Evolutionary conservation across 345 rosid species (phyloP).

Genomic region (Salix udensis): DNA sequence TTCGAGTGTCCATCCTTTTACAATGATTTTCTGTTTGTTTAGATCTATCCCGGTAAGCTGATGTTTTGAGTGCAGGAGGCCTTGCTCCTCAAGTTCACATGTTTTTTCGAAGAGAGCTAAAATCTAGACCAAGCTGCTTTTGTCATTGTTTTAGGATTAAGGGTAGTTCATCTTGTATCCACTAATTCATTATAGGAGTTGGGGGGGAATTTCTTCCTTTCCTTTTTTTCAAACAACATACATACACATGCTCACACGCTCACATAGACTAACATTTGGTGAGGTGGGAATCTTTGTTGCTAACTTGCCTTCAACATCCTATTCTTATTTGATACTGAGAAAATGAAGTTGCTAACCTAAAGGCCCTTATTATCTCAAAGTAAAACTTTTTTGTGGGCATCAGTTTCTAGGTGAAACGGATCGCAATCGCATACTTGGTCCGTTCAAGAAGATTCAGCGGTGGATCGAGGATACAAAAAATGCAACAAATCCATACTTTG

Average conservation of each 20-base stretch:
- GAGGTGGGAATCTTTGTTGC: not conserved
- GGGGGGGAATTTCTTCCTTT: not conserved
- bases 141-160: not conserved
- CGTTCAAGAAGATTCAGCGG: conserved; percentile 60
- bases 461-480: conserved; percentile 69
- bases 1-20: not conserved
- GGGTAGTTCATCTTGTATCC: not conserved
- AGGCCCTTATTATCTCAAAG: not conserved
- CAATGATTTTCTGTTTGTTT: not conserved
- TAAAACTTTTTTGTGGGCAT: not conserved
- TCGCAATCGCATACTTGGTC: conserved; percentile 46
- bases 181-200: not conserved
- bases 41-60: not conserved
- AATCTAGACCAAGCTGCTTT: not conserved
- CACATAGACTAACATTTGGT: no score
- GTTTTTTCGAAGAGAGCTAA: not conserved
- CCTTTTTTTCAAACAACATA: not conserved
- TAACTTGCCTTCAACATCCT: not conserved
- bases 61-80: not conserved
- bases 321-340: not conserved
- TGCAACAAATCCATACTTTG: conserved; percentile 65
- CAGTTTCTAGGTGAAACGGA: conserved; percentile 66
- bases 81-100: not conserved
- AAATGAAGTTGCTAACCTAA: not conserved
- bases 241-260: not conserved